phyloP scores from a whole-genome alignment of 2,329 filamentous ascomycete genomes.

The Venturia aucupariae region DNA sequence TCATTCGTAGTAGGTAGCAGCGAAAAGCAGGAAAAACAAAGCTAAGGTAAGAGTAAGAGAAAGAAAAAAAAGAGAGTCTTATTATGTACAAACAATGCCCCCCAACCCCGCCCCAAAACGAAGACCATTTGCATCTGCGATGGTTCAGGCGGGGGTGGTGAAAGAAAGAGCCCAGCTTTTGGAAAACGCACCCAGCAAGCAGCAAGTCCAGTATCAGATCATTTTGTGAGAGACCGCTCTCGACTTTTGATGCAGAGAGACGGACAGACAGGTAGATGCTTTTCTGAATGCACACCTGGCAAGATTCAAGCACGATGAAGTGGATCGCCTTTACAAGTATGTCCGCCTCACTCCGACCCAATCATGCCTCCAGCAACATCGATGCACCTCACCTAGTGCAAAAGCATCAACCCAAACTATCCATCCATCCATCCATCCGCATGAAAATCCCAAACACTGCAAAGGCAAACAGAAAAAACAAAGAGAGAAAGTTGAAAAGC shows the following conservation, averaged over 20 bases:
- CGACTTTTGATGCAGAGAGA: slow-evolving; percentile 1
- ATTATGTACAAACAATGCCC: not conserved
- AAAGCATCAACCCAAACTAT: not conserved
- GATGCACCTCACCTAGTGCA: not conserved
- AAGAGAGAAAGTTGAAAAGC: not conserved
- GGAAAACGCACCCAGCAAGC: not conserved
- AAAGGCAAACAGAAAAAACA: not conserved
- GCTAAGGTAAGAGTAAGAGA: not conserved
- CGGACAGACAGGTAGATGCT: not conserved
- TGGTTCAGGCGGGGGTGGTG: too few relatives aligned
- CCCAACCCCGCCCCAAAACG: not conserved
- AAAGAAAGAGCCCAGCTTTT: not conserved
- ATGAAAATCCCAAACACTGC: not conserved
- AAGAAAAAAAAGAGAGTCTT: not conserved
- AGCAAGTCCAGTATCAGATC: not conserved
- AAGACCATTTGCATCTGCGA: not conserved
- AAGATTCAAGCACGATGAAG: not conserved
- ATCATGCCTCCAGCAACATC: not conserved
- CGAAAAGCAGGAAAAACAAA: not conserved
- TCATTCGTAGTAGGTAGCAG: not conserved
- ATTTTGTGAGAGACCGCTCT: not conserved
- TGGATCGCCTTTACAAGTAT: not conserved
- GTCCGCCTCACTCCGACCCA: not conserved
- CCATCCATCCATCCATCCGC: not conserved
- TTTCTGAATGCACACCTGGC: not conserved